These are phyloP conservation scores for Alternaria gansuensis DNA, from an alignment of 2,329 filamentous ascomycete species.

Conservation along the genomic window DNA sequence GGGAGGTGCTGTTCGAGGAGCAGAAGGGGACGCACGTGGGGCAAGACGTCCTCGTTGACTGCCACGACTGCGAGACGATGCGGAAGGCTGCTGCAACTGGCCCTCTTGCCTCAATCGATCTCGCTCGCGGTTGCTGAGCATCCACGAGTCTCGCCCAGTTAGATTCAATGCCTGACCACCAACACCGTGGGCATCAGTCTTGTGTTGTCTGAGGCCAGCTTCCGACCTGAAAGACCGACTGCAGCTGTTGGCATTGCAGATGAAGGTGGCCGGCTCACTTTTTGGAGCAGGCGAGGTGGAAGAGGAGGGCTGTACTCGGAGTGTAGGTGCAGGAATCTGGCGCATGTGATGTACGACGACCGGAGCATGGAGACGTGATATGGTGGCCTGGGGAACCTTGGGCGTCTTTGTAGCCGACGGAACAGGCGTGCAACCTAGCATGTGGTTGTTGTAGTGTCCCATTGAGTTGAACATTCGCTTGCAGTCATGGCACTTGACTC, in stretches of 20 bases:
- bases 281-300: neutral
- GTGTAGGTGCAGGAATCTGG: neutral
- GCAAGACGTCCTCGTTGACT: neutral
- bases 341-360: neutral
- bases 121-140: constrained; percentile 30
- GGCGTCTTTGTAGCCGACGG: neutral
- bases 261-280: constrained; percentile 4
- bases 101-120: constrained; percentile 29
- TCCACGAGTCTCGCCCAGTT: constrained; percentile 34
- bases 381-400: neutral
- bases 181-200: constrained; percentile 34
- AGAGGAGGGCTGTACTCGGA: neutral
- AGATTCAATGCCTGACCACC: constrained; percentile 35
- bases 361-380: neutral
- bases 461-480: constrained; percentile 31
- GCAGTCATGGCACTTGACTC: constrained; percentile 31
- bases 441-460: constrained; percentile 29
- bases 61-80: constrained; percentile 6
- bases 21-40: neutral
- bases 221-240: constrained; percentile 31
- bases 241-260: constrained; percentile 28
- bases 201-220: constrained; percentile 33
- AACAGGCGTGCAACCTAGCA: constrained; percentile 32
- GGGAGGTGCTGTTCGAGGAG: neutral
- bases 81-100: constrained; percentile 15